phyloP scores from a whole-genome alignment of 768 basidiomycete species.

The Austroboletus eburneus region DNA sequence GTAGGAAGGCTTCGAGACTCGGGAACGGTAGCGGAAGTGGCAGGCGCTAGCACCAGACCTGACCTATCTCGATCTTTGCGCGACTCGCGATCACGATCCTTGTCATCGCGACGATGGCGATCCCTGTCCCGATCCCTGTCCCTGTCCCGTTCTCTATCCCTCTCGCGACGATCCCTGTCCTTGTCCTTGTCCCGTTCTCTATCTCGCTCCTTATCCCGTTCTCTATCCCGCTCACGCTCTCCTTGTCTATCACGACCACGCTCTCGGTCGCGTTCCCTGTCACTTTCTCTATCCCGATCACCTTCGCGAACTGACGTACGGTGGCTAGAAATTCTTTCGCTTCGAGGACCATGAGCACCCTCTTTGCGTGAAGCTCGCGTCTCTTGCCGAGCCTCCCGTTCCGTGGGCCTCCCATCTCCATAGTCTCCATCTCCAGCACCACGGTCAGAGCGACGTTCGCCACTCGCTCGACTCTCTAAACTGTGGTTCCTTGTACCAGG shows the following conservation, averaged over 20 bases:
- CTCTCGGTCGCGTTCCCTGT: constrained; percentile 46
- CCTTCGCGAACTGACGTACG: constrained; percentile 33
- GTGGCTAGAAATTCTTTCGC: constrained; percentile 44
- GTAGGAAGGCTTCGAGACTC: constrained; percentile 57
- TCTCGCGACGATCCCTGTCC: constrained; percentile 36
- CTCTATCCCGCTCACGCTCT: constrained; percentile 44
- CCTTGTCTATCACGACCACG: constrained; percentile 44
- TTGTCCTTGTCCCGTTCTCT: constrained; percentile 38
- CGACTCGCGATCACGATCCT: constrained; percentile 59
- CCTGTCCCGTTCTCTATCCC: constrained; percentile 48
- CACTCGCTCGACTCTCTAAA: constrained; percentile 68
- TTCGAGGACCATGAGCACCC: constrained; percentile 48
- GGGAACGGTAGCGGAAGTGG: constrained; percentile 25
- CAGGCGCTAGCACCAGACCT: constrained; percentile 32
- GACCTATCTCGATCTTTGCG: constrained; percentile 57
- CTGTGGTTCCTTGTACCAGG: constrained; percentile 67
- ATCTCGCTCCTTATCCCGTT: constrained; percentile 40
- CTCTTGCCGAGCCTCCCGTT: constrained; percentile 49
- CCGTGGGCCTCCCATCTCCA: constrained; percentile 49
- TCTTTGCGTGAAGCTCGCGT: constrained; percentile 38
- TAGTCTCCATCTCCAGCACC: constrained; percentile 41
- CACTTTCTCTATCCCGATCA: constrained; percentile 41
- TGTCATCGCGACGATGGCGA: constrained; percentile 55
- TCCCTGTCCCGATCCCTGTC: constrained; percentile 40
- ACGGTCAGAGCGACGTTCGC: constrained; percentile 57